phyloP scores from a whole-genome alignment of 768 basidiomycete genomes.

The Lactarius psammicola region DNA sequence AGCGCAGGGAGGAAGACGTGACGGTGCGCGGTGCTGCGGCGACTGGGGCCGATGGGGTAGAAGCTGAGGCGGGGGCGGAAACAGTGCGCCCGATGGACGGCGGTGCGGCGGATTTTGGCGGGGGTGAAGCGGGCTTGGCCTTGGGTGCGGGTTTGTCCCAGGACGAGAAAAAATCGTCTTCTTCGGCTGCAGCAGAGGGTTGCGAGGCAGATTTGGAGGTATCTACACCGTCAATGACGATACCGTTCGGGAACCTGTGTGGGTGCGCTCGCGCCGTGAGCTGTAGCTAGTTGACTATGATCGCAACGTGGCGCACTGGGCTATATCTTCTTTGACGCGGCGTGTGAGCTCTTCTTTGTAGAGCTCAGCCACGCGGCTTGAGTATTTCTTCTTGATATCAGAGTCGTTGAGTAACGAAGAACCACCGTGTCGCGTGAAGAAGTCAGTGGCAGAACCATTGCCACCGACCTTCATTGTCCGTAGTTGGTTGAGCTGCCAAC shows the following conservation, averaged over 20 bases:
- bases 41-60: constrained; percentile 29
- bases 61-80: constrained; percentile 16
- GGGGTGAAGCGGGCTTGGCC: constrained; percentile 35
- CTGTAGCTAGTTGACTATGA: not conserved
- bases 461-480: constrained; percentile 97
- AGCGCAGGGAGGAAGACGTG: constrained; percentile 60
- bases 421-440: constrained; percentile 87
- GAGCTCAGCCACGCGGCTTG: constrained; percentile 74
- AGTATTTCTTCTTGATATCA: constrained; percentile 89
- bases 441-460: constrained; percentile 82
- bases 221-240: constrained; percentile 81
- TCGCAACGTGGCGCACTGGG: constrained; percentile 47
- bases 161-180: constrained; percentile 95
- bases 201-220: constrained; percentile 39
- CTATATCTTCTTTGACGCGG: constrained; percentile 72
- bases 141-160: constrained; percentile 80
- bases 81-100: constrained; percentile 22
- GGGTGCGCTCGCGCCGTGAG: constrained; percentile 3
- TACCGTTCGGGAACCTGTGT: constrained; percentile 69
- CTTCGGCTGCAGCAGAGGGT: constrained; percentile 40
- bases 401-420: constrained; percentile 62
- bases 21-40: constrained; percentile 57
- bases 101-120: constrained; percentile 23
- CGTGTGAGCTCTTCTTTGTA: constrained; percentile 91
- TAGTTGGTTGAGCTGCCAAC: constrained; percentile 87